Conservation (phyloP, 768 basidiomycete species). For the Candolleomyces efflorescens region DNA sequence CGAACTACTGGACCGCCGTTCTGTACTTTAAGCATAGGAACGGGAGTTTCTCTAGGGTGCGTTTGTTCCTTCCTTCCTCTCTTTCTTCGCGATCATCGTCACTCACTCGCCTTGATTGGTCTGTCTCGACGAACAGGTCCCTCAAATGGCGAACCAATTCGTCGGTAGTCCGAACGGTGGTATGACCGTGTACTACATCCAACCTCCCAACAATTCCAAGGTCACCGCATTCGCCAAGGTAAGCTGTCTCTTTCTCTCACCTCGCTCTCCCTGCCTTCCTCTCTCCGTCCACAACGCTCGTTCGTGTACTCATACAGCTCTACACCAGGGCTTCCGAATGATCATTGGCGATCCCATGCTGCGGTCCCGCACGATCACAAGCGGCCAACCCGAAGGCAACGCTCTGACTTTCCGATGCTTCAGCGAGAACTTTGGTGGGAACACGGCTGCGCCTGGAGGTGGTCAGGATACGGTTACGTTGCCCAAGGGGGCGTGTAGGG, state of each 20-base stretch:
- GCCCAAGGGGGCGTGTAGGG: slow-evolving; percentile 2
- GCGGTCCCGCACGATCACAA: not conserved
- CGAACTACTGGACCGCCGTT: slow-evolving; percentile 8
- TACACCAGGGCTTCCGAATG: slow-evolving; percentile 8
- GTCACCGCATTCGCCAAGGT: slow-evolving; percentile 7
- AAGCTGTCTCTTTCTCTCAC: not conserved
- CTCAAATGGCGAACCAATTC: slow-evolving; percentile 2
- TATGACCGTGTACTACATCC: slow-evolving; percentile 8
- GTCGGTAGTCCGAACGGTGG: slow-evolving; percentile 5
- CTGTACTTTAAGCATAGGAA: slow-evolving; percentile 6
- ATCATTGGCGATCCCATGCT: slow-evolving; percentile 7
- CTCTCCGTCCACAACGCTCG: too few species aligned
- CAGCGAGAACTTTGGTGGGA: not conserved
- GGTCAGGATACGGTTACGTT: slow-evolving; percentile 1
- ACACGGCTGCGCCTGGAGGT: not conserved
- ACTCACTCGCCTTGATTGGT: not conserved
- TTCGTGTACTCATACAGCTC: too few species aligned
- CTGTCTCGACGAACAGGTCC: not conserved
- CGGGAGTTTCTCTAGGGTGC: slow-evolving; percentile 4
- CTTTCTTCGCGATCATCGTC: not conserved
- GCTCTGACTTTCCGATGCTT: slow-evolving; percentile 5
- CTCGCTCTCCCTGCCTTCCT: too few species aligned
- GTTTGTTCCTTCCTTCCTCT: not conserved
- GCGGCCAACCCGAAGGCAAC: not conserved
- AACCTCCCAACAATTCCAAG: slow-evolving; percentile 1